Conservation (phyloP, 169 alveolate genomes). For the Theileria sp. region DNA sequence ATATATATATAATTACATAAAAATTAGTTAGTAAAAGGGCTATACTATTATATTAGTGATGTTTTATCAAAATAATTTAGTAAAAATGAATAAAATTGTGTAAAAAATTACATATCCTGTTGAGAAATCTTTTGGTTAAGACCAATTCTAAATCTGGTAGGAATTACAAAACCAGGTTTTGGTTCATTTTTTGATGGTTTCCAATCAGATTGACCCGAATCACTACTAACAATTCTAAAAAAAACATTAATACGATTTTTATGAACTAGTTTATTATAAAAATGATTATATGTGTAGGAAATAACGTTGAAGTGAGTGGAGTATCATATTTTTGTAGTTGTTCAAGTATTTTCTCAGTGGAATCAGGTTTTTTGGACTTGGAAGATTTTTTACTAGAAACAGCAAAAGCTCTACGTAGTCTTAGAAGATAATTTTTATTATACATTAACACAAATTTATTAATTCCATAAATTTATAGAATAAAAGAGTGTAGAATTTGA, state of each 20-base stretch:
- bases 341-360: background rate
- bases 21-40: background rate
- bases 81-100: background rate
- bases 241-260: background rate
- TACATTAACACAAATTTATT: background rate
- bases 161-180: conserved; percentile 56
- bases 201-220: conserved; percentile 17
- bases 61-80: background rate
- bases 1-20: too few species aligned
- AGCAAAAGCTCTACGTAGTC: background rate
- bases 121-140: conserved; percentile 43
- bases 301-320: conserved; percentile 34
- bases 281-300: background rate
- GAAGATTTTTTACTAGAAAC: background rate
- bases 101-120: conserved; percentile 17
- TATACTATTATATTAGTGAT: background rate
- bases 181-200: conserved; percentile 34
- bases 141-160: conserved; percentile 55
- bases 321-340: conserved; percentile 39
- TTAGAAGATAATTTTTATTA: background rate
- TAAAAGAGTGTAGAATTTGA: background rate
- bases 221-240: conserved; percentile 1
- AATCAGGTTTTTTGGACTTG: background rate
- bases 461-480: background rate
- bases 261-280: background rate